Evolutionary conservation across 495 filamentous ascomycete species (phyloP).

Genomic region (Hypoxylon subgilvum): DNA sequence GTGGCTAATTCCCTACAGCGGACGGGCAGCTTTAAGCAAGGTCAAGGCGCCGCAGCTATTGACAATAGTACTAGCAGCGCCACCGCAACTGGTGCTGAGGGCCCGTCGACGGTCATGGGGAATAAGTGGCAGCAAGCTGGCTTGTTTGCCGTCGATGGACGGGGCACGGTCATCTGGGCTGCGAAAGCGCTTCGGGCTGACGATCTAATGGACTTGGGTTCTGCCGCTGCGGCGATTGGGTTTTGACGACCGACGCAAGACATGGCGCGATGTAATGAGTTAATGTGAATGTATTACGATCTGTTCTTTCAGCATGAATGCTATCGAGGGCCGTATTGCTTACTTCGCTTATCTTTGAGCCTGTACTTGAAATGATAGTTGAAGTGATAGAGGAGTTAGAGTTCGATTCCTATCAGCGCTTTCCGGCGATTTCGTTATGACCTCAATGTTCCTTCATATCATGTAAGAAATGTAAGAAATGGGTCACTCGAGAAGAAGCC

Average conservation of each 20-base stretch:
- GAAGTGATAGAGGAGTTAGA: no score
- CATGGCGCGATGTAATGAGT: conserved; percentile 1
- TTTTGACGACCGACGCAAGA: conserved; percentile 13
- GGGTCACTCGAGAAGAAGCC: no score
- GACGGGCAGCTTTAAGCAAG: conserved; percentile 32
- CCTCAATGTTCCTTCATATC: no score
- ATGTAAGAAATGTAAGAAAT: no score
- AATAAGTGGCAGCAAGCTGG: conserved; percentile 66
- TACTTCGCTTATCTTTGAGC: no score
- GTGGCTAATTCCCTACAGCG: conserved; percentile 46
- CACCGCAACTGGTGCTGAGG: conserved; percentile 24
- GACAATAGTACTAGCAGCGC: neutral
- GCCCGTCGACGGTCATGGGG: conserved; percentile 60
- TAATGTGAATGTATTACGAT: conserved; percentile 10
- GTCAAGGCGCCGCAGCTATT: neutral
- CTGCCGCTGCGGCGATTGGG: conserved; percentile 48
- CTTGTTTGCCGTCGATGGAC: conserved; percentile 60
- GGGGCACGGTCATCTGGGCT: conserved; percentile 60
- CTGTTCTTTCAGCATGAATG: neutral
- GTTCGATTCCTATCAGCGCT: no score
- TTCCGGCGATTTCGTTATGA: no score
- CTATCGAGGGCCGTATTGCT: no score
- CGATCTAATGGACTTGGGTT: conserved; percentile 60
- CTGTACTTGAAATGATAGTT: no score
- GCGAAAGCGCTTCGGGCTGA: conserved; percentile 54